Base-by-base conservation (phyloP, 306 rosid species). In the Trifolium pratense region DNA sequence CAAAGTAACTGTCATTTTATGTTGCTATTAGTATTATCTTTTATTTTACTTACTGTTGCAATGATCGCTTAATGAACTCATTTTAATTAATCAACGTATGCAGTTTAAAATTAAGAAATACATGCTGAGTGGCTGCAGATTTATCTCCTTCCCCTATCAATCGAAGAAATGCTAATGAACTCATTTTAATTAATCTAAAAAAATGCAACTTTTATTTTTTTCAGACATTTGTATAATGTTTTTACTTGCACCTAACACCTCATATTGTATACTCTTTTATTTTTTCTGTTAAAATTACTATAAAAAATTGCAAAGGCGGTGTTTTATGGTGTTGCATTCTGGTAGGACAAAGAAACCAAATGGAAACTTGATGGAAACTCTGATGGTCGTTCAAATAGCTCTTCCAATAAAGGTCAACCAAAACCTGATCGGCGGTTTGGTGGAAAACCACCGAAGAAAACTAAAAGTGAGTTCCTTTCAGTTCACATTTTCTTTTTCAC, bases 361-460 rank as follows among this genome's bases (percentile, higher is more conserved):
- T 65, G 86, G 86, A 82, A 79, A 49, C 9, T 17, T 68, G 70
- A 77, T 72, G 84, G 79, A 64, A 74, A 66, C 45, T 15, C 53
- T 55, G 15, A 63, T 39, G 81, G 64, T 78, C 61, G 71, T 81
- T 73, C 89, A 8, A 76, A 81, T 71, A 71, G 70, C 66, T 12
- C 57, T 36, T 34, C 73, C 75, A 74, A 79, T 75, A 89, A 86
- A 76, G 81, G 81, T 39, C 88, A 71, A 68, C 58, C 85, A 37
- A 91, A 80, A 80, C 83, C 86, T 60, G 70, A 81, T 52, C 58
- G 66, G 58, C 65, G 76, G 45, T 49, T 73, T 79, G 71, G 87
- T 69, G 69, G 88, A 81, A 84, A 84, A 74, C 15, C 92, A 67
- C 80, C 56, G 18, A 86, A 89, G 88, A 92, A 75, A 75, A 42